Percentiles rank a stretch among this genome's conserved stretches.
Evolutionary conservation across 257 asterid species (phyloP).

Genomic region (Solanum clarkiae): DNA sequence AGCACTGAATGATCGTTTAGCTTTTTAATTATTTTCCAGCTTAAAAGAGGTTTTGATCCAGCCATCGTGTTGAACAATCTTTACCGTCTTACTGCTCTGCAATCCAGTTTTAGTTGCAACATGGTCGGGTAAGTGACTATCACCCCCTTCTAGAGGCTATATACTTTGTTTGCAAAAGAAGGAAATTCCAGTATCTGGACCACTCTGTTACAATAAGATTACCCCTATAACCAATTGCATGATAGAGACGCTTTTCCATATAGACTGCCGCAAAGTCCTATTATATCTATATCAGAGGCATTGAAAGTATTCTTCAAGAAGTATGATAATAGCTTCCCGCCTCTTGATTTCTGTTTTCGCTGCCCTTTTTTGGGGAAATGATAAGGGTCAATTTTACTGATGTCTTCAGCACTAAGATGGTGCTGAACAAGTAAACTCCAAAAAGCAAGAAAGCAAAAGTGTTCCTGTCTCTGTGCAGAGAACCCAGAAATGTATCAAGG

Average conservation of each 20-base stretch:
- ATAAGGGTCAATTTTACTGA: neutral
- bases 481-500: neutral
- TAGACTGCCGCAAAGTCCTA: neutral
- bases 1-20: neutral
- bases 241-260: neutral
- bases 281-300: neutral
- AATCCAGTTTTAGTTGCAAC: constrained; percentile 88
- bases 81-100: constrained; percentile 79
- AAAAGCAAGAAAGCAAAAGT: neutral
- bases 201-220: neutral
- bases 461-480: neutral
- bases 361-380: neutral
- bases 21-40: constrained; percentile 34
- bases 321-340: neutral
- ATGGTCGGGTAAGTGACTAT: constrained; percentile 91
- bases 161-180: neutral
- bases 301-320: neutral
- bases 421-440: neutral
- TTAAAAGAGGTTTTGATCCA: constrained; percentile 89
- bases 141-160: neutral
- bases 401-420: neutral
- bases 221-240: neutral
- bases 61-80: constrained; percentile 78
- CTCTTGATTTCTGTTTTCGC: neutral
- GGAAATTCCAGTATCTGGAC: neutral